These are phyloP conservation scores for Cicer chorassanicum DNA, from an alignment of 306 rosid species.

Conservation along the genomic window DNA sequence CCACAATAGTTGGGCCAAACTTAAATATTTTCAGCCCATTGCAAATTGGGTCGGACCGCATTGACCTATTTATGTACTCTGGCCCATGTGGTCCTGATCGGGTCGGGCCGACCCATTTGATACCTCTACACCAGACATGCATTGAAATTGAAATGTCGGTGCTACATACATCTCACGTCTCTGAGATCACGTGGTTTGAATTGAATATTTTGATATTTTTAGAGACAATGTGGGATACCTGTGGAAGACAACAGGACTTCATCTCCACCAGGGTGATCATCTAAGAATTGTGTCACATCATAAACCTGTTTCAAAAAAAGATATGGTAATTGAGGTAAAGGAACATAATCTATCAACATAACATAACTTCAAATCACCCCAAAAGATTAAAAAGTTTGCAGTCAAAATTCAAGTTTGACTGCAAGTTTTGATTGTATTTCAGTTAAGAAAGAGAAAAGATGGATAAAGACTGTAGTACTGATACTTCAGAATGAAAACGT, in stretches of 20 bases:
- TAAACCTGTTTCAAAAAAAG: slow-evolving; percentile 65
- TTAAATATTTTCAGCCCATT: no score
- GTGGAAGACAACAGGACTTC: slow-evolving; percentile 75
- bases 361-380: slow-evolving; percentile 13
- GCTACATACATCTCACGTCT: background rate
- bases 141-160: no score
- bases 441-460: slow-evolving; percentile 12
- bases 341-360: slow-evolving; percentile 23
- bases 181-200: slow-evolving; percentile 23
- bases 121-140: no score
- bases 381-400: background rate
- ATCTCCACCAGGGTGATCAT: slow-evolving; percentile 99
- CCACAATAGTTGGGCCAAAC: no score
- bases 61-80: no score
- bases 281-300: slow-evolving; percentile 88
- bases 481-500: no score
- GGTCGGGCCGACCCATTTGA: no score
- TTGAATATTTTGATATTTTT: slow-evolving; percentile 21
- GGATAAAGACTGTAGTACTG: background rate
- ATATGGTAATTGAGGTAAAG: slow-evolving; percentile 5
- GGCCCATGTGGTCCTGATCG: no score
- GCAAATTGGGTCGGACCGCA: no score
- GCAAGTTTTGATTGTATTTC: slow-evolving; percentile 4
- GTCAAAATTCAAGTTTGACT: background rate
- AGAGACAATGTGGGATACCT: slow-evolving; percentile 54